Percentiles rank a stretch among this genome's conserved stretches.
These are phyloP conservation scores for Andrographis paniculata DNA, from an alignment of 305 asterid genomes.

Conservation along the genomic window DNA sequence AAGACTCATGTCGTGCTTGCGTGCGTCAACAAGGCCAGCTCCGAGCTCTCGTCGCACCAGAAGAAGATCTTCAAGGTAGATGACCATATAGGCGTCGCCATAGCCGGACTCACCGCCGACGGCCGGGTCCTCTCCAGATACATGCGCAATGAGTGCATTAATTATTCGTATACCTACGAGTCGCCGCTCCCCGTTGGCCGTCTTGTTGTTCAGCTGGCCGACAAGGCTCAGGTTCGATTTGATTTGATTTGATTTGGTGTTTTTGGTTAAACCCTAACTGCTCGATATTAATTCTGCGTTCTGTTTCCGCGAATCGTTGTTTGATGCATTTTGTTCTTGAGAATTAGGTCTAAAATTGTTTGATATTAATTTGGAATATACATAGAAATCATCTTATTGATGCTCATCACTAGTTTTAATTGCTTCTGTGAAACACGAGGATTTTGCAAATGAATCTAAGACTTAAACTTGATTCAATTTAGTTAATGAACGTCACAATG, in stretches of 20 bases:
- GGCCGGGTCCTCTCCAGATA: slow-evolving; percentile 92
- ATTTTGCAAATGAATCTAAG: too few relatives aligned
- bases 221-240: slow-evolving; percentile 89
- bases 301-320: neutral
- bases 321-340: neutral
- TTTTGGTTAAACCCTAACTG: neutral
- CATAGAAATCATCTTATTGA: neutral
- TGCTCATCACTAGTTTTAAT: neutral
- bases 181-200: slow-evolving; percentile 89
- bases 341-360: neutral
- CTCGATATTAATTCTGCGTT: neutral
- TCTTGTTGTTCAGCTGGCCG: slow-evolving; percentile 95
- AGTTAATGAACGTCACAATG: too few relatives aligned
- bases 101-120: slow-evolving; percentile 97
- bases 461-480: too few relatives aligned
- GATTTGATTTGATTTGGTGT: neutral
- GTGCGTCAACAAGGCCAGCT: slow-evolving; percentile 75
- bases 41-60: slow-evolving; percentile 95
- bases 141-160: slow-evolving; percentile 91
- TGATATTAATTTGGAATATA: neutral
- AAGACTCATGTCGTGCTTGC: slow-evolving; percentile 91
- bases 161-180: slow-evolving; percentile 75
- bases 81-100: slow-evolving; percentile 96
- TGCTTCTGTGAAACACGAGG: too few relatives aligned
- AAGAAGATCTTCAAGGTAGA: slow-evolving; percentile 99